Evolutionary conservation across 768 basidiomycete species (phyloP), one percentile per base, ranked within the genome.

Genomic region (Russula dissimulans): DNA sequence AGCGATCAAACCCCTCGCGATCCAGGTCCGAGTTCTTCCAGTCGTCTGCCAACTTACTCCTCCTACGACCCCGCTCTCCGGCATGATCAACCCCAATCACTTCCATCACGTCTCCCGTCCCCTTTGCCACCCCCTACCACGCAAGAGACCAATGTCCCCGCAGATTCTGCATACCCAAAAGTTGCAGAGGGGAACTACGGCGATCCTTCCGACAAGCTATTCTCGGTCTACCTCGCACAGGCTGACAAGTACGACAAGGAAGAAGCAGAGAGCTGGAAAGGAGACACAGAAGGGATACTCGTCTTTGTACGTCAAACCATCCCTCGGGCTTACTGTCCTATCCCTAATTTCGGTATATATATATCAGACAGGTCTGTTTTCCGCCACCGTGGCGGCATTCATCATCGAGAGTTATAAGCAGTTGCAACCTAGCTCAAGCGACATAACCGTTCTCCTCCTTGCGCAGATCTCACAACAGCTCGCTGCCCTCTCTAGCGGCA

Each of bases 351-450:
- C 15, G 8, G 9, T n/a, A 8, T 18, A 10, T 29, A 29, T 12
- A n/a, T 51, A 3, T 18, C 12, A 69, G 68, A 69, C 68, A 1
- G 68, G 68, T 58, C 61, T 69, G 3, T 67, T 69, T 55, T 68
- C 68, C 22, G 68, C 68, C 3, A 67, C 67, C 3, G 57, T 67
- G 10, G 68, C 68, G 4, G 67, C 65, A 1, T 66, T 69, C 54
- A 55, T 67, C 41, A 51, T 67, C 48, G 60, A 67, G 29, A 63
- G 66, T 17, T 65, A 64, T 22, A 50, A 69, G 34, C 54, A 62
- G 15, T 39, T 69, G n/a, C 60, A 63, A 48, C 52, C 56, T 7
- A 46, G 61, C 29, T 58, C 62, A n/a, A 49, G 46, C 34, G 48
- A 65, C 3, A 39, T 53, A 26, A 50, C 63, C 18, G 44, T 60